phyloP scores from a whole-genome alignment of 2,329 filamentous ascomycete species.

The Phialocephala subalpina region DNA sequence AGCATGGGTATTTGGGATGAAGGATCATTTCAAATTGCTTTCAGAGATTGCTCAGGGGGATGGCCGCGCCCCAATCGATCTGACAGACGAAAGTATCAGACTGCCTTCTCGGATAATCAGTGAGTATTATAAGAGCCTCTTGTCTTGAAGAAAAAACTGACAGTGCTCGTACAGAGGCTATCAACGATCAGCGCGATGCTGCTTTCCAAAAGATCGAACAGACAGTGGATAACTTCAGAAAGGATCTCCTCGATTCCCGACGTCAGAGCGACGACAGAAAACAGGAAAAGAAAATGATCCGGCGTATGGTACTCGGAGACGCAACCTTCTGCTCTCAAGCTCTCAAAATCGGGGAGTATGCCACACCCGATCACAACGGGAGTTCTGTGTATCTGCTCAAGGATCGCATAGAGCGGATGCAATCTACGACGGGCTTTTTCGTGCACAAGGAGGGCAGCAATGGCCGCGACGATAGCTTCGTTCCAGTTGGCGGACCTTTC shows the following conservation, averaged over 20 bases:
- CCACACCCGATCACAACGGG: slow-evolving; percentile 1
- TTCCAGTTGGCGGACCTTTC: neutral
- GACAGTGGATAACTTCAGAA: neutral
- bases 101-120: neutral
- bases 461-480: too few species aligned
- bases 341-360: slow-evolving; percentile 8
- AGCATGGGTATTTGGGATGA: slow-evolving; percentile 13
- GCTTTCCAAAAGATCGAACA: slow-evolving; percentile 15
- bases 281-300: neutral
- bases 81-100: slow-evolving; percentile 9
- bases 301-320: neutral
- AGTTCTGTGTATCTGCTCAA: neutral
- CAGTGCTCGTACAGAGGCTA: slow-evolving; percentile 10
- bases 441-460: too few species aligned
- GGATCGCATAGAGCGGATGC: neutral
- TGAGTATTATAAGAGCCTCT: too few species aligned
- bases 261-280: too few species aligned
- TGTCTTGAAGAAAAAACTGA: too few species aligned
- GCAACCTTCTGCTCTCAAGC: neutral
- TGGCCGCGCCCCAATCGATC: neutral
- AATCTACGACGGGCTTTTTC: neutral
- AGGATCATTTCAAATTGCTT: slow-evolving; percentile 14
- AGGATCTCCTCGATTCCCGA: too few species aligned
- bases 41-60: slow-evolving; percentile 10
- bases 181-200: slow-evolving; percentile 6